Evolutionary conservation across 768 basidiomycete genomes (phyloP).

Genomic region (Macrolepiota albuminosa): DNA sequence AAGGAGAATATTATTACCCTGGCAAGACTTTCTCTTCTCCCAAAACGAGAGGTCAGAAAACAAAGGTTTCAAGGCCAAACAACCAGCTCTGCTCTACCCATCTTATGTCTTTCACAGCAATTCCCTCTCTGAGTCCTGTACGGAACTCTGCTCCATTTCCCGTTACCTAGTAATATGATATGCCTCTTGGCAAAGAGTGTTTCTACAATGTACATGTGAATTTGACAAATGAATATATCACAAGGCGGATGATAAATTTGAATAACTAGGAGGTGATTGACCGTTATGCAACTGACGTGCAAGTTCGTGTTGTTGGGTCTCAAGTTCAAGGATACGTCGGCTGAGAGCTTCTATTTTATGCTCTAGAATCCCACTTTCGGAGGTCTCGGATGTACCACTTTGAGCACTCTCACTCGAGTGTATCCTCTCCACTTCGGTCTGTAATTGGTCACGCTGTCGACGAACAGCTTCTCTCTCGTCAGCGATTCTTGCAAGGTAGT

Average conservation of each 20-base stretch:
- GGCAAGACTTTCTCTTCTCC: slow-evolving; percentile 67
- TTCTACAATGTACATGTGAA: neutral
- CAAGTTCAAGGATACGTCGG: neutral
- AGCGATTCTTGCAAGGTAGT: neutral
- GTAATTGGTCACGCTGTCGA: neutral
- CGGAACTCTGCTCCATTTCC: neutral
- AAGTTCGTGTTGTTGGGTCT: neutral
- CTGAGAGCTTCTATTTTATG: neutral
- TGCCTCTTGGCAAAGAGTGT: neutral
- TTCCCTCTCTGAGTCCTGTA: neutral
- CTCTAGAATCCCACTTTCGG: too few relatives aligned
- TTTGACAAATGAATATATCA: neutral
- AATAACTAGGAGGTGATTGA: neutral
- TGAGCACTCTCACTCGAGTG: neutral
- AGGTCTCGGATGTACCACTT: neutral
- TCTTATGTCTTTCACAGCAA: slow-evolving; percentile 9
- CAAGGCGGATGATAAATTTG: neutral
- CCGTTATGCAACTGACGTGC: neutral
- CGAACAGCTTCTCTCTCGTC: neutral
- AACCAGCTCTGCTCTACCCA: slow-evolving; percentile 26
- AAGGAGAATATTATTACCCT: slow-evolving; percentile 65
- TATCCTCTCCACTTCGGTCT: neutral
- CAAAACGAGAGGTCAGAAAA: slow-evolving; percentile 43
- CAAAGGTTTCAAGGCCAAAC: slow-evolving; percentile 38
- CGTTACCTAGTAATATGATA: neutral